phyloP scores from a whole-genome alignment of 331 rosid species.

The Phaseolus coccineus region DNA sequence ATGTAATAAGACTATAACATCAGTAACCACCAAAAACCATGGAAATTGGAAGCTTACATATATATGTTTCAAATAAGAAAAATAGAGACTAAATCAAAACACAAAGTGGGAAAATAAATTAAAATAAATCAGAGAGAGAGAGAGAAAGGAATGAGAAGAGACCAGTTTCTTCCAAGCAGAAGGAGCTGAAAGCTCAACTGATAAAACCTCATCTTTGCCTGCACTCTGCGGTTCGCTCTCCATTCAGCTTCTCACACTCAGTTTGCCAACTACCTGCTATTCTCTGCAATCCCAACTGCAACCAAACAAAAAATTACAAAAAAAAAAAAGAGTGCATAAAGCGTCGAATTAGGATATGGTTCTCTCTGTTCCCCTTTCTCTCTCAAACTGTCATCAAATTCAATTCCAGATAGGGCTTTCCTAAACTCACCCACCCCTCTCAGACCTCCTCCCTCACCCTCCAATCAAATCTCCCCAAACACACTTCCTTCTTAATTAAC shows the following conservation, averaged over 20 bases:
- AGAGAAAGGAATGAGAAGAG: background rate
- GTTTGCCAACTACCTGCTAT: background rate
- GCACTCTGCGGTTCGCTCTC: conserved; percentile 47
- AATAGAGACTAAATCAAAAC: too few relatives aligned
- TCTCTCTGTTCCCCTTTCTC: conserved; percentile 14
- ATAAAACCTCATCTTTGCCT: conserved; percentile 59
- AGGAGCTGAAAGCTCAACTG: conserved; percentile 86
- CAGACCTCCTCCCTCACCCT: background rate
- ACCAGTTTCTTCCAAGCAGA: conserved; percentile 94
- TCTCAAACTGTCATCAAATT: conserved; percentile 38
- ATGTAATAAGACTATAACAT: background rate
- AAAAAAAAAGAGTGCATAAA: background rate
- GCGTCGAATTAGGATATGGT: conserved; percentile 25
- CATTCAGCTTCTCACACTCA: conserved; percentile 41
- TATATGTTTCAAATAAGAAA: background rate
- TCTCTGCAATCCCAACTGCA: background rate
- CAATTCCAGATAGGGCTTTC: background rate
- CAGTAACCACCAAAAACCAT: background rate
- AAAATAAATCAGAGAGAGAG: background rate
- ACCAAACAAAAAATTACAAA: background rate
- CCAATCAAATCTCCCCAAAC: background rate
- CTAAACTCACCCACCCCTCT: conserved; percentile 23
- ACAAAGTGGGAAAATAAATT: background rate
- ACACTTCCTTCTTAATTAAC: background rate
- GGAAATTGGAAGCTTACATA: background rate